A percentile compares a stretch with the other conserved stretches of the same genome.
Evolutionary conservation across 78 protist genomes (phyloP).

Genomic region (Cyanophora paradoxa): DNA sequence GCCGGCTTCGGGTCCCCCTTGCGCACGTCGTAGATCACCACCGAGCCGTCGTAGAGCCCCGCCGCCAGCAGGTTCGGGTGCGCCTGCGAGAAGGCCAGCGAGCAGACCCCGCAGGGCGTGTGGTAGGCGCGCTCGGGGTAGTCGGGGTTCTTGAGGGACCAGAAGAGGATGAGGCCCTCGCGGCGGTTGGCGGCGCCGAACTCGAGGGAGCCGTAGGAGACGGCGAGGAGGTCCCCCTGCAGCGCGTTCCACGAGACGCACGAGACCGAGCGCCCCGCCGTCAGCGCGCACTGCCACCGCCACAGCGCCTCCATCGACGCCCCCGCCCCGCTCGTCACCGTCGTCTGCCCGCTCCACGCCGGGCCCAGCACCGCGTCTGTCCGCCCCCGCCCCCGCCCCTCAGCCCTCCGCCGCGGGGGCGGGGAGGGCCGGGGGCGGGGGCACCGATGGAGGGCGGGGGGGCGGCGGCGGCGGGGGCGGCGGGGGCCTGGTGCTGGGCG

Average conservation of each 20-base stretch:
- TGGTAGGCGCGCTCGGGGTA: background rate
- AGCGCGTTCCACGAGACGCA: conserved; percentile 26
- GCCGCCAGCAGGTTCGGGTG: conserved; percentile 48
- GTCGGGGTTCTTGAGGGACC: conserved; percentile 44
- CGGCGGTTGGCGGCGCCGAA: background rate
- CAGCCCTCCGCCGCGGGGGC: background rate
- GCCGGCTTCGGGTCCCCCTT: background rate
- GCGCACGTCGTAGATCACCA: conserved; percentile 55
- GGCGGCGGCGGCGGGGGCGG: background rate
- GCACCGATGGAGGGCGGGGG: background rate
- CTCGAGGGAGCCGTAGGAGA: conserved; percentile 32
- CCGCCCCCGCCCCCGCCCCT: background rate
- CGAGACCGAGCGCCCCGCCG: conserved; percentile 22
- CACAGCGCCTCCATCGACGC: background rate
- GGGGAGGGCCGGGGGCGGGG: background rate
- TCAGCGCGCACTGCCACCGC: conserved; percentile 3
- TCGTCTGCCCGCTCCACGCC: background rate
- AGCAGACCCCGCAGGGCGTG: conserved; percentile 19
- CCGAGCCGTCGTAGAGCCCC: conserved; percentile 50
- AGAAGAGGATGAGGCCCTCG: conserved; percentile 39
- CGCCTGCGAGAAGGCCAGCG: conserved; percentile 17
- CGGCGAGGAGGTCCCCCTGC: conserved; percentile 29
- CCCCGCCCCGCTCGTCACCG: background rate
- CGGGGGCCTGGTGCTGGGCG: background rate
- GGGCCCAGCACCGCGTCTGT: background rate